Base-by-base conservation (phyloP, 768 basidiomycete species). In the Tulasnella sp. region DNA sequence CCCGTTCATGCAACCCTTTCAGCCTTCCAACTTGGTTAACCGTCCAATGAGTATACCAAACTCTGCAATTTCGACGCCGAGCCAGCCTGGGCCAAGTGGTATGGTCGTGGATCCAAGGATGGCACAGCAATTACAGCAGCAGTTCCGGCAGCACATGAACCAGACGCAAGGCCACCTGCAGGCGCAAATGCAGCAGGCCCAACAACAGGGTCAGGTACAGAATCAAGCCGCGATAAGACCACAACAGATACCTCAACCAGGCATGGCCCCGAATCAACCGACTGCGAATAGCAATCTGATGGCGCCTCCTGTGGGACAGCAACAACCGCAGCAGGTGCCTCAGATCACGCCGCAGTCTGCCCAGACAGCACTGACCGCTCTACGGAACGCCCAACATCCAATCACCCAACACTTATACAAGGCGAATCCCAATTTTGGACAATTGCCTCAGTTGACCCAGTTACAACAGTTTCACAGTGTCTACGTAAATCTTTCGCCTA, bases 111-210 rank as follows among this genome's bases (percentile, higher is more conserved):
- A 56, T 56, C 55, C 41, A 30, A 21, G 55, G 24, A 44, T 38
- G 34, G 34, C 21, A 17, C 48, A 51, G 32, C 47, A 51, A 21
- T n/a, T 59, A 9, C 58, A 59, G 42, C 48, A 49, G 58, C 58
- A 59, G 32, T 29, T 59, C 47, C 47, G 58, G 27, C 42, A 49
- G 58, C 58, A 59, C 19, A 51, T 59, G 49, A 32, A 45, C 2
- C n/a, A 38, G 9, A 29, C 34, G 26, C 55, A 56, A 26, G 45
- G 45, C 34, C 30, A 32, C 13, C 21, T 47, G 11, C 48, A 27
- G 30, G 21, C 19, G 42, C 58, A 32, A 11, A 26, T 59, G 34
- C 58, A 59, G 38, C 58, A 59, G 58, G 32, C 32, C 26, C 47
- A 51, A 17, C 48, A 49, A n/a, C 29, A 41, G 30, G n/a, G n/a